These are phyloP conservation scores for Aspergillus conjunctus DNA, from an alignment of 495 filamentous ascomycete species.

Conservation along the genomic window DNA sequence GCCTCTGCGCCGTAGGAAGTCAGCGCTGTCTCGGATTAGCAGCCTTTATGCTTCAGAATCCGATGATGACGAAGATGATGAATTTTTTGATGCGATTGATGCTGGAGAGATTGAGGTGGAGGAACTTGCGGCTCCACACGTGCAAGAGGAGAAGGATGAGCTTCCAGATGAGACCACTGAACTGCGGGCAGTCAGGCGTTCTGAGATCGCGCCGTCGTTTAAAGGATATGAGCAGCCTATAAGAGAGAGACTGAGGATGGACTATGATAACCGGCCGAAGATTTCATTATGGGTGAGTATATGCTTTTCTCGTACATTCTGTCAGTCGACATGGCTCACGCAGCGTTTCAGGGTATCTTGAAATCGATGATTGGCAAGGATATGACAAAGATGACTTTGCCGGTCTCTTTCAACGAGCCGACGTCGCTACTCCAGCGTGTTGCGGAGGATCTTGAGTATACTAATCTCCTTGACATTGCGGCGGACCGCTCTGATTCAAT, in stretches of 20 bases:
- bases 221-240: constrained; percentile 88
- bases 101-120: constrained; percentile 85
- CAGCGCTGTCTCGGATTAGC: constrained; percentile 38
- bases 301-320: neutral
- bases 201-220: constrained; percentile 74
- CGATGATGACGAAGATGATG: constrained; percentile 81
- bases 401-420: constrained; percentile 98
- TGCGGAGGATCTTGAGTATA: constrained; percentile 96
- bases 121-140: constrained; percentile 50
- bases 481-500: constrained; percentile 83
- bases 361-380: constrained; percentile 99
- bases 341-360: constrained; percentile 71
- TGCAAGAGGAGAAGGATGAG: constrained; percentile 49
- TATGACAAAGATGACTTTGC: constrained; percentile 99
- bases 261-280: constrained; percentile 88
- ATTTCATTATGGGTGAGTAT: constrained; percentile 89
- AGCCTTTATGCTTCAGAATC: constrained; percentile 74
- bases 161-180: constrained; percentile 48
- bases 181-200: constrained; percentile 49
- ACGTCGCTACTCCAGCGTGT: constrained; percentile 96
- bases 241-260: constrained; percentile 78
- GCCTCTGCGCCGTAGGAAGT: constrained; percentile 33
- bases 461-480: constrained; percentile 87
- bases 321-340: constrained; percentile 29
- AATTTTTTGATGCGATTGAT: constrained; percentile 97